A percentile compares a stretch with the other conserved stretches of the same genome.
These are phyloP conservation scores for Colletotrichum destructivum DNA, from an alignment of 2,329 filamentous ascomycete species.

Conservation along the genomic window DNA sequence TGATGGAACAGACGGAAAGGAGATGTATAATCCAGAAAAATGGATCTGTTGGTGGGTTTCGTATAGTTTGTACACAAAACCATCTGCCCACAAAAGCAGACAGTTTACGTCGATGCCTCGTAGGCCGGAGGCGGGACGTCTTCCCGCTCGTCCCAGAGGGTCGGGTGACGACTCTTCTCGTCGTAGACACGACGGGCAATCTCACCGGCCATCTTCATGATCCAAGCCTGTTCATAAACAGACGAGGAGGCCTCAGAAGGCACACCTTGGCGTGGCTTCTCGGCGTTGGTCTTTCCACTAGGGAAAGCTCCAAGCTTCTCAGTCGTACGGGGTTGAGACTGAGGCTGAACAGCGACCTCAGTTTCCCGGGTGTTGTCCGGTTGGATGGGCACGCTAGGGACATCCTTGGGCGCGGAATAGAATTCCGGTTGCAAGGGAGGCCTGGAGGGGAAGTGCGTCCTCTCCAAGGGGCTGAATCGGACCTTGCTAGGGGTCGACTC, in stretches of 20 bases:
- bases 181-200: constrained; percentile 91
- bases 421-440: constrained; percentile 53
- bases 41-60: constrained; percentile 19
- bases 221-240: constrained; percentile 84
- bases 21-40: constrained; percentile 28
- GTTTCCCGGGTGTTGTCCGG: constrained; percentile 28
- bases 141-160: constrained; percentile 69
- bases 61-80: constrained; percentile 40
- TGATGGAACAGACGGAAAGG: constrained; percentile 36
- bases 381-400: constrained; percentile 37
- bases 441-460: constrained; percentile 48
- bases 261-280: constrained; percentile 48
- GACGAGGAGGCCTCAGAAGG: constrained; percentile 67
- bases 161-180: constrained; percentile 76
- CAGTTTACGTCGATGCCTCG: constrained; percentile 63
- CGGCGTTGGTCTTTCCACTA: constrained; percentile 51
- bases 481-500: constrained; percentile 54
- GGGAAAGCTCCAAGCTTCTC: constrained; percentile 47
- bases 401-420: constrained; percentile 47
- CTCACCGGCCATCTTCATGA: constrained; percentile 94
- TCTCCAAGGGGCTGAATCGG: constrained; percentile 56
- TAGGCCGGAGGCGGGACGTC: constrained; percentile 75
- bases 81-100: constrained; percentile 18
- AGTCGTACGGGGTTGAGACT: constrained; percentile 12
- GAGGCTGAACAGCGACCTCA: constrained; percentile 42